A percentile compares a stretch with the other conserved stretches of the same genome.
These are phyloP conservation scores for Petunia hybrid DNA, from an alignment of 305 asterid genomes.

Conservation along the genomic window DNA sequence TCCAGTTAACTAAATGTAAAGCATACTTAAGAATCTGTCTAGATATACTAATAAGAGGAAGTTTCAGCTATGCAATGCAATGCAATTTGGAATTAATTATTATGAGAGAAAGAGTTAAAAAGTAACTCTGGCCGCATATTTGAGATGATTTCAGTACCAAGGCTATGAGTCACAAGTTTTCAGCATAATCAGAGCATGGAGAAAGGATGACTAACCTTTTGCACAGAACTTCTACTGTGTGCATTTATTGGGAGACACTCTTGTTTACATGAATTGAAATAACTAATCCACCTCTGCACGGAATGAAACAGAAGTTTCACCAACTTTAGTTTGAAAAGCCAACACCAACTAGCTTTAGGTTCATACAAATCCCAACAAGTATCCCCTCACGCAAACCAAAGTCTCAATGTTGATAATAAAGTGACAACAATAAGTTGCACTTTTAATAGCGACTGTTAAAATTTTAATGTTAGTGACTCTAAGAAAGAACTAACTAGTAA, in stretches of 20 bases:
- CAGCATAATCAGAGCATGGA: conserved; percentile 30
- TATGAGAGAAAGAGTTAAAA: background rate
- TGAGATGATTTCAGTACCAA: background rate
- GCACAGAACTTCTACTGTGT: conserved; percentile 84
- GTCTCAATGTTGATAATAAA: background rate
- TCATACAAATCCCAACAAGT: conserved; percentile 7
- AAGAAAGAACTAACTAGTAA: background rate
- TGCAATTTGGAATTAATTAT: background rate
- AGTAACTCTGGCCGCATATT: background rate
- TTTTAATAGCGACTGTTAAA: background rate
- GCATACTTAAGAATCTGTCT: background rate
- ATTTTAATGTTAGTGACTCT: conserved; percentile 1
- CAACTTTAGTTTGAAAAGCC: background rate
- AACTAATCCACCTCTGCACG: conserved; percentile 74
- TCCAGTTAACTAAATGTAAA: background rate
- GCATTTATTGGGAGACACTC: conserved; percentile 91
- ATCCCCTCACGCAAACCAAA: background rate
- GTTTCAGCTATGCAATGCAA: background rate
- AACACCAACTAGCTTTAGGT: background rate
- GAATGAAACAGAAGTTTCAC: conserved; percentile 31
- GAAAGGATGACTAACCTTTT: conserved; percentile 63
- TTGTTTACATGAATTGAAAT: conserved; percentile 71
- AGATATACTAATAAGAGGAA: background rate
- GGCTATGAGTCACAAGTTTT: background rate
- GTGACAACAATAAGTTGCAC: background rate